Percentiles rank a stretch among this genome's conserved stretches.
Evolutionary conservation across 169 alveolate species (phyloP).

Genomic region (Perkinsus chesapeaki): DNA sequence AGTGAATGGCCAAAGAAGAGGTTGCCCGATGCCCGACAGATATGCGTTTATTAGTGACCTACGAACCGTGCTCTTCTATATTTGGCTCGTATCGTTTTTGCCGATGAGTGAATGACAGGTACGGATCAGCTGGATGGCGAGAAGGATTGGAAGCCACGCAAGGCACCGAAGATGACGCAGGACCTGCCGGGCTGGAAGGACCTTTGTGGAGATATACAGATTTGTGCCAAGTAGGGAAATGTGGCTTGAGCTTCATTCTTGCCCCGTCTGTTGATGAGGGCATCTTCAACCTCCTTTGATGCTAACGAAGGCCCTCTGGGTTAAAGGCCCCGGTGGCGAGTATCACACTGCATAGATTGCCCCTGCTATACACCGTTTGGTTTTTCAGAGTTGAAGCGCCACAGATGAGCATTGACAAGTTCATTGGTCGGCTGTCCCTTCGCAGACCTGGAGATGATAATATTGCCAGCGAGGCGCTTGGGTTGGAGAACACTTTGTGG

Average conservation of each 20-base stretch:
- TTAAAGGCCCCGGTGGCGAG: neutral
- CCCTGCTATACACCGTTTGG: neutral
- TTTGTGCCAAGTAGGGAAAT: neutral
- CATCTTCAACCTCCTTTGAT: slow-evolving; percentile 54
- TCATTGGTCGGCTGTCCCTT: slow-evolving; percentile 13
- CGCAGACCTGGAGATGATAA: neutral
- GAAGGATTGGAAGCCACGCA: slow-evolving; percentile 97
- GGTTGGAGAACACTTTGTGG: slow-evolving; percentile 90
- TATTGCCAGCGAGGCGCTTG: slow-evolving; percentile 43
- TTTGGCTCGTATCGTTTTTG: no score
- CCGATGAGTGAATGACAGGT: no score
- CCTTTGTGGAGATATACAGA: neutral
- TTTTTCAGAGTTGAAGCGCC: neutral
- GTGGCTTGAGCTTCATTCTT: neutral
- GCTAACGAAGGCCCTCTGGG: slow-evolving; percentile 22
- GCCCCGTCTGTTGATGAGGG: slow-evolving; percentile 49
- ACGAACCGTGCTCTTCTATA: no score
- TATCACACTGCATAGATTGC: neutral
- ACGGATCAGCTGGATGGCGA: slow-evolving; percentile 99
- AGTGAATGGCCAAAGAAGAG: no score
- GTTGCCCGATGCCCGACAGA: no score
- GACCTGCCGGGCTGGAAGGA: slow-evolving; percentile 24
- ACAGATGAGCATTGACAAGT: slow-evolving; percentile 13
- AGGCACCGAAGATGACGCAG: slow-evolving; percentile 77
- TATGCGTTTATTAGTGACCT: no score